Evolutionary conservation across 2,329 filamentous ascomycete genomes (phyloP), one percentile per base, ranked within the genome.

Genomic region (Ploettnerulaceae sp.): DNA sequence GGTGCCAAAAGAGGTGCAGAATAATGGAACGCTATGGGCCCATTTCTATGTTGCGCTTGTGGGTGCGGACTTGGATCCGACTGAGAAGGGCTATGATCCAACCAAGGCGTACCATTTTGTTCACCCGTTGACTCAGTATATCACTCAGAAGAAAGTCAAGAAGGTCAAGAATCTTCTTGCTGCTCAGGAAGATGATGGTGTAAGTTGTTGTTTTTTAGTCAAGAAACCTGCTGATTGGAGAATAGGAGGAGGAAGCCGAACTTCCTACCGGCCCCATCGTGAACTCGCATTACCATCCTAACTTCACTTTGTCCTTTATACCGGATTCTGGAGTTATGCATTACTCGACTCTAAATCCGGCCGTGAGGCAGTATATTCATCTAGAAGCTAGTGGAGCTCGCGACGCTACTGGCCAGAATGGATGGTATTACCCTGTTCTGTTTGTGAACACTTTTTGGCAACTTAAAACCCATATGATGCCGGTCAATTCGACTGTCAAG

Each of bases 371-470:
- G 60, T 93, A 86, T 63, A 71, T 96, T 28, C 81, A 82, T 35
- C 75, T 95, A 24, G 93, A 97, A 65, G 67, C 78, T 2, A 89
- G 81, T 2, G 86, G 85, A 36, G 86, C 89, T 34, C 81, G 93
- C 50, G 93, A 98, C 65, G 81, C 75, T 2, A 81, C 81, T 11
- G 93, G 93, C 28, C 79, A 90, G 67, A 89, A 97, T 67, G 84
- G 84, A 51, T 98, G 90, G 90, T 98, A 97, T 58, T 84, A 86
- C 63, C 93, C 93, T 4, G 79, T 96, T 34, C 70, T 97, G 29
- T 98, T 89, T 64, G 73, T 93, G 63, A 98, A 98, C 69, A 94
- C 86, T 3, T 98, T 98, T 69, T 98, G 93, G 93, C 91, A 97
- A 68, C 75, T 98, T 54, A 87, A 79, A 64, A 83, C 77, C 53